Base-by-base conservation (phyloP, 208 protist species). In the Naegleria fowleri region DNA sequence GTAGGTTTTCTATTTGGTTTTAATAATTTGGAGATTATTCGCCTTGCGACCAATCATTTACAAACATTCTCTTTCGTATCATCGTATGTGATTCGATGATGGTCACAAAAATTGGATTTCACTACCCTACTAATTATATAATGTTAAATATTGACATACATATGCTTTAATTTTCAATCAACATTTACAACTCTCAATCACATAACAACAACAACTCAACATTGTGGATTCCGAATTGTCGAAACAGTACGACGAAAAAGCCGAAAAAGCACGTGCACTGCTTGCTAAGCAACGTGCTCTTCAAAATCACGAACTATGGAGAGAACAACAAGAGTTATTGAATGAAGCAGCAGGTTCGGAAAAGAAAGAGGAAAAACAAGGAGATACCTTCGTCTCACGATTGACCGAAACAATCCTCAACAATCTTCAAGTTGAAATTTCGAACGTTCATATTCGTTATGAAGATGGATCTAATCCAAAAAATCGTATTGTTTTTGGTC, bases 381-480 rank as follows among this genome's bases (percentile, higher is more conserved):
- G 36, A 25, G 48, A 58, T 38, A 41, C 16, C 3, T 89, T 89
- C 39, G 15, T 89, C 25, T 39, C 41, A 0, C 55, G 33, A 89
- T 29, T 89, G 29, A 67, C 48, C 0, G 86, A 89, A 67, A 89
- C 86, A 16, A 40, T 89, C 0, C 29, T 89, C 1, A 89, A 89
- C 59, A 89, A 89, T 67, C n/a, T 89, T 25, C 86, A 89, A 67
- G 86, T 89, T 11, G 16, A 52, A 38, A 89, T 89, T 67, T 33
- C 9, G 0, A 89, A 89, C 40, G 86, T 89, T 41, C 86, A 89
- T 40, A 3, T 58, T 38, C 86, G 86, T 67, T 89, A 89, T 89
- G 86, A 89, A 25, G 86, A 89, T 67, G n/a, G 11, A 67, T 38
- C 48, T 6, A 67, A 89, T 51, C 83, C 36, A 89, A 67, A 33